These are phyloP conservation scores for Aspergillus pseudoviridinutans DNA, from an alignment of 2,329 filamentous ascomycete genomes.

Conservation along the genomic window DNA sequence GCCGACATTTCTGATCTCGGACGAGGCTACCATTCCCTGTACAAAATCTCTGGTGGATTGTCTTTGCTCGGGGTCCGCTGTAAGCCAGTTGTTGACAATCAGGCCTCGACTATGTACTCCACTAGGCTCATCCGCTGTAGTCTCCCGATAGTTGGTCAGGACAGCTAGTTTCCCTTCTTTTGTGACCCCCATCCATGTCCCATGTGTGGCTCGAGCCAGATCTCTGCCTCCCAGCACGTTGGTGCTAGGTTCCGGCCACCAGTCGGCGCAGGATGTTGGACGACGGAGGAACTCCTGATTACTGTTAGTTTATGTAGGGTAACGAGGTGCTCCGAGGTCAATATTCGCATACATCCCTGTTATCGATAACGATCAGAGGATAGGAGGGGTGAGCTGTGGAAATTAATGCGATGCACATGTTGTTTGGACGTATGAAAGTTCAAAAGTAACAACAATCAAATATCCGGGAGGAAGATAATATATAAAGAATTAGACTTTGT, in stretches of 20 bases:
- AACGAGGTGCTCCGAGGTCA: not conserved
- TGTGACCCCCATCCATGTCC: slow-evolving; percentile 63
- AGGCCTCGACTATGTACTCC: slow-evolving; percentile 52
- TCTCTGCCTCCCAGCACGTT: slow-evolving; percentile 61
- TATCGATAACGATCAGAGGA: slow-evolving; percentile 70
- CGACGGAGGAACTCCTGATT: slow-evolving; percentile 59
- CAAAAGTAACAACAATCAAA: slow-evolving; percentile 27
- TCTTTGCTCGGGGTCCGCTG: slow-evolving; percentile 35
- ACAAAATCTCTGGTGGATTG: slow-evolving; percentile 51
- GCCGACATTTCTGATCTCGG: slow-evolving; percentile 54
- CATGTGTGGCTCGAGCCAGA: slow-evolving; percentile 55
- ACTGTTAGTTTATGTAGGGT: slow-evolving; percentile 1
- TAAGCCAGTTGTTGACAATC: slow-evolving; percentile 59
- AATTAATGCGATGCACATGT: slow-evolving; percentile 70
- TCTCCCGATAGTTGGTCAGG: slow-evolving; percentile 62
- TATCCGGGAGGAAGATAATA: not conserved
- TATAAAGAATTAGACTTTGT: not conserved
- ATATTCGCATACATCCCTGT: slow-evolving; percentile 59
- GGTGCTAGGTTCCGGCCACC: slow-evolving; percentile 55
- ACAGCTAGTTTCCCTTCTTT: slow-evolving; percentile 58
- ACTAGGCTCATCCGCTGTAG: slow-evolving; percentile 43
- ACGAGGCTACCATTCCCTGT: slow-evolving; percentile 50
- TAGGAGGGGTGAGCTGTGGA: slow-evolving; percentile 74
- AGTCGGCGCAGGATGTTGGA: slow-evolving; percentile 55
- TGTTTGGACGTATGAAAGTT: slow-evolving; percentile 34